A percentile compares a stretch with the other conserved stretches of the same genome.
phyloP scores from a whole-genome alignment of 2,329 filamentous ascomycete genomes.

The Seiridium unicorne region DNA sequence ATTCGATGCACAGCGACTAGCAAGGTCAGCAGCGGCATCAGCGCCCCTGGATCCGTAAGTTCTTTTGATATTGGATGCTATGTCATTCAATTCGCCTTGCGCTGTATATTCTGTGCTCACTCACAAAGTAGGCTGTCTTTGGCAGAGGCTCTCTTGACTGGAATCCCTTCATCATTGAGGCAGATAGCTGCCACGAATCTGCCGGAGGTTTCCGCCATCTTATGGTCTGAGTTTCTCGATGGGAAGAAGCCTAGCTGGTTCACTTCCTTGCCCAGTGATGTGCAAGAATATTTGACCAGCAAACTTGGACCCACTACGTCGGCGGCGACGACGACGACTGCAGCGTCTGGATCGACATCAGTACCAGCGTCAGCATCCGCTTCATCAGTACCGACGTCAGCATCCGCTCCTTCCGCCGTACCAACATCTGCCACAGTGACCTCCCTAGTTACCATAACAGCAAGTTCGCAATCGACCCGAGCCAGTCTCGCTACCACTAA shows the following conservation, averaged over 20 bases:
- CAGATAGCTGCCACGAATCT: neutral
- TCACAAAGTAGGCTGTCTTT: neutral
- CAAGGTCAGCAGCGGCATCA: neutral
- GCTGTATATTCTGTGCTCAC: neutral
- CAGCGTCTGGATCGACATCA: neutral
- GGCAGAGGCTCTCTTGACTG: neutral
- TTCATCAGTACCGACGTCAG: neutral
- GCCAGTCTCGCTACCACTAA: neutral
- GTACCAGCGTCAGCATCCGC: neutral
- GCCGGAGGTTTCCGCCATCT: neutral
- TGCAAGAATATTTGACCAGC: neutral
- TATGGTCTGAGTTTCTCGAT: neutral
- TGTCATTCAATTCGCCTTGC: neutral
- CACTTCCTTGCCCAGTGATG: neutral
- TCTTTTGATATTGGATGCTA: neutral
- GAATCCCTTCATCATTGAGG: neutral
- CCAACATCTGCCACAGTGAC: neutral
- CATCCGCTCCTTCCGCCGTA: neutral
- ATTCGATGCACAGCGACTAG: neutral
- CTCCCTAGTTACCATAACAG: neutral
- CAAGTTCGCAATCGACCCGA: neutral
- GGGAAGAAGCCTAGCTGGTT: neutral
- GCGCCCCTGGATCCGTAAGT: neutral
- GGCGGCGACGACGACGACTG: neutral
- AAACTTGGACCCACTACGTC: neutral